Percentiles rank a stretch among this genome's conserved stretches.
These are phyloP conservation scores for Crucihimalaya himalaica DNA, from an alignment of 345 rosid species.

Conservation along the genomic window DNA sequence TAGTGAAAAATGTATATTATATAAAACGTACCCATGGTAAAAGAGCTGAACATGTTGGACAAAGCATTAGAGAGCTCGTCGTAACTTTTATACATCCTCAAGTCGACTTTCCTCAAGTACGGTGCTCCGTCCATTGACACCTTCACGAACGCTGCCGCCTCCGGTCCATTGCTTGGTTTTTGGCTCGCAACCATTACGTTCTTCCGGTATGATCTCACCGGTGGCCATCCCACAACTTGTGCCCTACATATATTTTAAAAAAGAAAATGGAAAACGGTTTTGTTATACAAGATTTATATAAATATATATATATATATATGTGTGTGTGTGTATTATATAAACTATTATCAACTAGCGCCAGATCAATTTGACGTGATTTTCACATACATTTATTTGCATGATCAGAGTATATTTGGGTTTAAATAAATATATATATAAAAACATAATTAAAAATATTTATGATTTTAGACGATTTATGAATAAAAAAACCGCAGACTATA, in stretches of 20 bases:
- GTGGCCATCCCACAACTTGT: conserved; percentile 98
- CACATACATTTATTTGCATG: not conserved
- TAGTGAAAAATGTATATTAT: not conserved
- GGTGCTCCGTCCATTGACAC: conserved; percentile 97
- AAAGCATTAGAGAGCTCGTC: conserved; percentile 69
- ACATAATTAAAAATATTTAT: not conserved
- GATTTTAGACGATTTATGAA: not conserved
- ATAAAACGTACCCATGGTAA: conserved; percentile 59
- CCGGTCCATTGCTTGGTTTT: conserved; percentile 41
- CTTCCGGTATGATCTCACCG: conserved; percentile 84
- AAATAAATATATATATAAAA: no score
- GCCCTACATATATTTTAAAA: conserved; percentile 45
- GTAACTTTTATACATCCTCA: conserved; percentile 70
- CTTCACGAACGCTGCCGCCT: conserved; percentile 61
- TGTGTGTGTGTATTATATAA: no score
- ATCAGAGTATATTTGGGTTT: not conserved
- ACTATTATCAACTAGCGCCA: not conserved
- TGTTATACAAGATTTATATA: conserved; percentile 5
- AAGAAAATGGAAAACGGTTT: not conserved
- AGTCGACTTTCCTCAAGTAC: conserved; percentile 84
- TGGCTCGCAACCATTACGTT: conserved; percentile 54
- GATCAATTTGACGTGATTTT: conserved; percentile 10
- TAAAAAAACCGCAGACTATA: not conserved
- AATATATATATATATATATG: not conserved
- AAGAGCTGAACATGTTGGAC: conserved; percentile 76